phyloP scores from a whole-genome alignment of 768 basidiomycete genomes.

The Sistotremastrum suecicum region DNA sequence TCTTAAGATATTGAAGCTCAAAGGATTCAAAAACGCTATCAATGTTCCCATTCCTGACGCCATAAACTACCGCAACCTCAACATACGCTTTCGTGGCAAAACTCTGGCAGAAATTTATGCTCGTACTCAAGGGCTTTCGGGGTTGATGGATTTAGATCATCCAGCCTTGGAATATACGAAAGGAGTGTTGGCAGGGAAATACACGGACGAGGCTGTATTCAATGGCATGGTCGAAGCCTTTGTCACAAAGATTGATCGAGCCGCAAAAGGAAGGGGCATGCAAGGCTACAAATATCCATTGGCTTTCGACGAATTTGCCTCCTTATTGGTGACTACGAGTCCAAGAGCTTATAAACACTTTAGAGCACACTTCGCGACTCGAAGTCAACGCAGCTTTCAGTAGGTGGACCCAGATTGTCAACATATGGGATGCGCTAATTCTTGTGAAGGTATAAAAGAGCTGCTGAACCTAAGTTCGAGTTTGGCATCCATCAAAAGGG shows the following conservation, averaged over 20 bases:
- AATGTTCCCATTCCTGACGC: neutral
- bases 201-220: conserved; percentile 13
- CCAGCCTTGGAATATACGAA: conserved; percentile 6
- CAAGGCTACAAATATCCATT: conserved; percentile 24
- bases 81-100: conserved; percentile 4
- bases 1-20: neutral
- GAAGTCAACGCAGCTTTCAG: conserved; percentile 9
- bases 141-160: conserved; percentile 6
- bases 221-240: conserved; percentile 18
- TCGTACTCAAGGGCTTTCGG: conserved; percentile 5
- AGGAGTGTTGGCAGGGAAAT: conserved; percentile 15
- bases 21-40: conserved; percentile 8
- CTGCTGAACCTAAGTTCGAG: too few relatives aligned
- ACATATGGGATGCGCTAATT: too few relatives aligned
- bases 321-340: conserved; percentile 14
- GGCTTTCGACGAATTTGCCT: conserved; percentile 17
- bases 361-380: conserved; percentile 8
- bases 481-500: too few relatives aligned
- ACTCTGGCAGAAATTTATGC: conserved; percentile 7
- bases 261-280: conserved; percentile 16
- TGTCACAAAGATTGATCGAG: conserved; percentile 11
- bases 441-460: too few relatives aligned
- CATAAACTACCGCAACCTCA: conserved; percentile 8
- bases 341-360: conserved; percentile 16
- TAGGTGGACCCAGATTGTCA: too few relatives aligned